Evolutionary conservation across 768 basidiomycete genomes (phyloP), one percentile per base, ranked within the genome.

Genomic region (Thelephora aurantiotincta): DNA sequence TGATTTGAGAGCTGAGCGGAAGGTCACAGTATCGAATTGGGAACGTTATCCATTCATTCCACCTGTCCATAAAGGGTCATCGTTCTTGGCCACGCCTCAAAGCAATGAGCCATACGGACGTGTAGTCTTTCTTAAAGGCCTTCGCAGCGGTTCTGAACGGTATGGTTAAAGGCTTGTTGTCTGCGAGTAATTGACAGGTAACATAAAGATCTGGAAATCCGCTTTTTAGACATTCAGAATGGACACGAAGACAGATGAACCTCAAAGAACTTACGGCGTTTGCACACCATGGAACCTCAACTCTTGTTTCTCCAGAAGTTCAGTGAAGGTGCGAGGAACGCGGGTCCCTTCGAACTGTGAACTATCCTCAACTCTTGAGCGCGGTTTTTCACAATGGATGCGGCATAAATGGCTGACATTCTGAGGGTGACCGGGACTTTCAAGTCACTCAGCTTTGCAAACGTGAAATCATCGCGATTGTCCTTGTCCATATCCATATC

Each of bases 31-130:
- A 96, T 23, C 82, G 80, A 58, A 96, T 87, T 0, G 94, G 94
- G 11, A 98, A 67, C 0, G 84, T 81, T 35, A 99, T 79, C 77
- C 83, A 86, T 68, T 98, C 91, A 59, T 97, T 97, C 94, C 94
- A 99, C 23, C 85, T 90, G 53, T 18, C 50, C 16, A 6, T 14
- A 41, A 36, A 49, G 18, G 43, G 6, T 20, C 14, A 36, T 14
- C 22, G 47, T 50, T 12, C 19, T 46, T 33, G 42, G 44, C 38
- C 19, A 48, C 37, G 18, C 43, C 44, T 23, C 12, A 35, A 35
- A 9, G 11, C 20, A 35, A 44, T n/a, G 44, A 33, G 33, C 23
- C 20, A 34, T 12, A 57, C 80, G 50, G 52, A 89, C 88, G 70
- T 80, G 57, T 90, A 86, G 35, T 67, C 74, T 49, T 74, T 78